phyloP scores from a whole-genome alignment of 306 rosid species.

The Echinosophora koreensis region DNA sequence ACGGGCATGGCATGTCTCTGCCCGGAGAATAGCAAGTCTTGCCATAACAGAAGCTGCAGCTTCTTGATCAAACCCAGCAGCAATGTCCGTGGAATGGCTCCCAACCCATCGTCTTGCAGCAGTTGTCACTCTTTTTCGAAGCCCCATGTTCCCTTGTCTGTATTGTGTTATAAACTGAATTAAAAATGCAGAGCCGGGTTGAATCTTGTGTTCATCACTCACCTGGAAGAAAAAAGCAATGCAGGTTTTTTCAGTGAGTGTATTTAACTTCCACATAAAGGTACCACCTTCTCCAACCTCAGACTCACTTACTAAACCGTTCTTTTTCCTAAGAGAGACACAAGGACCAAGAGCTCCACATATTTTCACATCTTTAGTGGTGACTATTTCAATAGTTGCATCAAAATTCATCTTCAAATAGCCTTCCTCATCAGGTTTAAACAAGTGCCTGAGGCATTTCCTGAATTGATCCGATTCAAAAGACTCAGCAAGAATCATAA shows the following conservation, averaged over 20 bases:
- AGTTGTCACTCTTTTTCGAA: slow-evolving; percentile 81
- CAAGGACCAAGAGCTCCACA: slow-evolving; percentile 98
- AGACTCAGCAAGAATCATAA: slow-evolving; percentile 80
- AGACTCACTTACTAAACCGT: slow-evolving; percentile 61
- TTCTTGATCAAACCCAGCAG: slow-evolving; percentile 94
- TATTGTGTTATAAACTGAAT: slow-evolving; percentile 80
- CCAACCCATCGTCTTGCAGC: slow-evolving; percentile 97
- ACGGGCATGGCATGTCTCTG: slow-evolving; percentile 77
- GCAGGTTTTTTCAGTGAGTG: slow-evolving; percentile 79
- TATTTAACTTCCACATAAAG: slow-evolving; percentile 75
- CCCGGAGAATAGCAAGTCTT: slow-evolving; percentile 84
- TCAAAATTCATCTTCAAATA: slow-evolving; percentile 76
- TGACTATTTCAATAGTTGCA: slow-evolving; percentile 84
- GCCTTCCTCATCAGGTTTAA: slow-evolving; percentile 65
- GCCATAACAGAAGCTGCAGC: slow-evolving; percentile 91
- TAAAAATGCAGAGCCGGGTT: slow-evolving; percentile 84
- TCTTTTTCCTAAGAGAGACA: slow-evolving; percentile 69
- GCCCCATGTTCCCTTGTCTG: slow-evolving; percentile 72
- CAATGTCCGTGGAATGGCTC: slow-evolving; percentile 72
- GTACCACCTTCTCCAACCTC: slow-evolving; percentile 89
- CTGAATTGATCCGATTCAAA: slow-evolving; percentile 75
- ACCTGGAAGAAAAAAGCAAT: slow-evolving; percentile 89
- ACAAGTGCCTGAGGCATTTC: slow-evolving; percentile 72
- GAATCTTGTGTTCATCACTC: slow-evolving; percentile 63
- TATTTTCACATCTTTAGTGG: slow-evolving; percentile 81